phyloP scores from a whole-genome alignment of 176 grass and related monocot species.

The Phyllostachys edulis region DNA sequence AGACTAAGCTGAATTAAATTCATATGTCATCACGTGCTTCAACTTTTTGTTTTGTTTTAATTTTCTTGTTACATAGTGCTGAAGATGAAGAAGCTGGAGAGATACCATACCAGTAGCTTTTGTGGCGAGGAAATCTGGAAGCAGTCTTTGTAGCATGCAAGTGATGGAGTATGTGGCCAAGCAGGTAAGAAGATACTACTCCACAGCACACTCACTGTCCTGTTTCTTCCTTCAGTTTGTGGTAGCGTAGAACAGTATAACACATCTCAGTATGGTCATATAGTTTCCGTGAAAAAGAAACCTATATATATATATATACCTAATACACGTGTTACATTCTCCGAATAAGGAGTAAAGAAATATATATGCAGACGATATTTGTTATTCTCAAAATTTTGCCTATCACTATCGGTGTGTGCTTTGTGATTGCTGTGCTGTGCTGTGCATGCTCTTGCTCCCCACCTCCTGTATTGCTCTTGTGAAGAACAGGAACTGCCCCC shows the following conservation, averaged over 20 bases:
- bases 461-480: conserved; percentile 22
- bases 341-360: neutral
- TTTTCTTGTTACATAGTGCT: conserved; percentile 39
- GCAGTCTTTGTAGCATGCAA: conserved; percentile 57
- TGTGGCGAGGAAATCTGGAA: conserved; percentile 69
- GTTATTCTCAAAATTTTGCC: neutral
- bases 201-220: neutral
- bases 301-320: neutral
- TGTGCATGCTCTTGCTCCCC: too few relatives aligned
- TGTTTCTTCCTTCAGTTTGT: conserved; percentile 8
- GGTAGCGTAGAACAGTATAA: neutral
- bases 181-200: conserved; percentile 51
- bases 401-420: neutral
- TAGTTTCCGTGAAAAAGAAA: neutral
- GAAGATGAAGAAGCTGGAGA: conserved; percentile 85
- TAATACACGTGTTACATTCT: neutral
- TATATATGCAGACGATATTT: neutral
- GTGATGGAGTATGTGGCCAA: conserved; percentile 77
- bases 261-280: neutral
- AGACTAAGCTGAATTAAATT: neutral
- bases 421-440: conserved; percentile 12
- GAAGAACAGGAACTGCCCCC: neutral
- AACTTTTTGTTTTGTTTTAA: conserved; percentile 7
- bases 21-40: neutral
- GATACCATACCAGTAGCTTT: conserved; percentile 71